Conservation (phyloP, 495 filamentous ascomycete genomes). For the Penicillium maclennaniae region DNA sequence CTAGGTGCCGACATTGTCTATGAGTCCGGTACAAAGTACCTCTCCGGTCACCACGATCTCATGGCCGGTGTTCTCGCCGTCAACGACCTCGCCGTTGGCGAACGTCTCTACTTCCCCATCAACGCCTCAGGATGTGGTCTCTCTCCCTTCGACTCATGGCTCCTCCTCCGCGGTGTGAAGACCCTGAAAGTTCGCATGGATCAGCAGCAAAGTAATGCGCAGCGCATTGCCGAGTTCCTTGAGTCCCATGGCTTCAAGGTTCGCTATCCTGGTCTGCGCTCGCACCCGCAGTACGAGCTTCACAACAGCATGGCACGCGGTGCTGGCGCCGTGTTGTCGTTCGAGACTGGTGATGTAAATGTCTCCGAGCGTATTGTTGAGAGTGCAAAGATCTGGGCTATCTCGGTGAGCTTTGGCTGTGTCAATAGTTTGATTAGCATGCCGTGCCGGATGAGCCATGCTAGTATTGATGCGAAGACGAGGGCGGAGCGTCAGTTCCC, state of each 20-base stretch:
- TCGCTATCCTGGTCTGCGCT: constrained; percentile 87
- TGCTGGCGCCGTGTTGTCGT: constrained; percentile 88
- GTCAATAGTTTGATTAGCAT: constrained; percentile 98
- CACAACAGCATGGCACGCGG: constrained; percentile 94
- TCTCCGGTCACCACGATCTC: constrained; percentile 96
- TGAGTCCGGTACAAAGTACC: constrained; percentile 95
- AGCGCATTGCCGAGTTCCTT: constrained; percentile 86
- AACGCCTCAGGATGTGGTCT: constrained; percentile 93
- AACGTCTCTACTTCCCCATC: constrained; percentile 93
- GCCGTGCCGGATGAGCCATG: constrained; percentile 99
- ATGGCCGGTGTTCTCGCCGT: constrained; percentile 96
- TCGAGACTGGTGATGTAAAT: constrained; percentile 83
- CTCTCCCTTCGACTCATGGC: constrained; percentile 91
- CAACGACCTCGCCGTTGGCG: constrained; percentile 74
- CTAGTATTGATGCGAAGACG: constrained; percentile 94
- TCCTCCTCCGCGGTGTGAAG: constrained; percentile 90
- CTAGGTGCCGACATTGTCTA: constrained; percentile 95
- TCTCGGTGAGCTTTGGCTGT: constrained; percentile 94
- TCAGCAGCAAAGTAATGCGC: constrained; percentile 90
- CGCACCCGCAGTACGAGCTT: constrained; percentile 92
- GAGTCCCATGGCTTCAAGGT: constrained; percentile 90
- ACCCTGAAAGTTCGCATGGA: constrained; percentile 97
- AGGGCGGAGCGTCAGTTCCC: constrained; percentile 84
- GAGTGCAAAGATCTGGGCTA: constrained; percentile 85
- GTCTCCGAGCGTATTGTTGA: constrained; percentile 92